A percentile compares a stretch with the other conserved stretches of the same genome.
These are phyloP conservation scores for Plectosphaerella plurivora DNA, from an alignment of 2,329 filamentous ascomycete genomes.

Conservation along the genomic window DNA sequence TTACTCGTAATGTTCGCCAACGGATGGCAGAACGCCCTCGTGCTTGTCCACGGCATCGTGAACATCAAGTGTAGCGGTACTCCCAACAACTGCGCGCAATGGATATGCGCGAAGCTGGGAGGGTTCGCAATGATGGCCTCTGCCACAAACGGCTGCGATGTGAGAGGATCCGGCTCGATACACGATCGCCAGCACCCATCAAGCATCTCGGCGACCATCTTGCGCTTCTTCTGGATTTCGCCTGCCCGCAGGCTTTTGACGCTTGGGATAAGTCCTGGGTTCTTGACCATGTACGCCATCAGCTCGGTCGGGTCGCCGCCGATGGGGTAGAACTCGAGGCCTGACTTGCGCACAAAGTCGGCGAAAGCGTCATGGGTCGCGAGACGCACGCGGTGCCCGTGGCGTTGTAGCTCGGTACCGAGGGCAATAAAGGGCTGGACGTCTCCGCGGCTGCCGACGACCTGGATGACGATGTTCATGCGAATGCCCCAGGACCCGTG, in stretches of 20 bases:
- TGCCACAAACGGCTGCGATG: conserved; percentile 35
- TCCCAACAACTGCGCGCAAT: conserved; percentile 38
- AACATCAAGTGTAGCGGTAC: conserved; percentile 44
- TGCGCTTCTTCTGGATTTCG: conserved; percentile 19
- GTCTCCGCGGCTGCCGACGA: conserved; percentile 48
- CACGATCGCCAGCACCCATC: conserved; percentile 19
- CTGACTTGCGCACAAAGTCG: conserved; percentile 40
- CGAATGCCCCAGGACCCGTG: conserved; percentile 1
- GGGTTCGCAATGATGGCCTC: conserved; percentile 48
- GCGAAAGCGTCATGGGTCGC: conserved; percentile 47
- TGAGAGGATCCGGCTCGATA: conserved; percentile 12
- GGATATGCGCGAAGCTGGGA: conserved; percentile 42
- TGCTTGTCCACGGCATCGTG: conserved; percentile 72
- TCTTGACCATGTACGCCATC: conserved; percentile 26
- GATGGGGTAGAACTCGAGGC: conserved; percentile 50
- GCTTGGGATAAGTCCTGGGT: conserved; percentile 20
- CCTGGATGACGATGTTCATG: conserved; percentile 51
- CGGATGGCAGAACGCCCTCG: conserved; percentile 68
- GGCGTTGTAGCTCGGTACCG: conserved; percentile 39
- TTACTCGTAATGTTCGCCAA: conserved; percentile 67
- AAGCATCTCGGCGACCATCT: conserved; percentile 18
- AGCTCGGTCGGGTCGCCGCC: conserved; percentile 46
- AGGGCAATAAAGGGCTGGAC: conserved; percentile 53
- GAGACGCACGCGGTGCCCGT: conserved; percentile 46
- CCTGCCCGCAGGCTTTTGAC: conserved; percentile 18